Conservation (phyloP, 2,329 filamentous ascomycete genomes). For the Stachybotrys elegans region DNA sequence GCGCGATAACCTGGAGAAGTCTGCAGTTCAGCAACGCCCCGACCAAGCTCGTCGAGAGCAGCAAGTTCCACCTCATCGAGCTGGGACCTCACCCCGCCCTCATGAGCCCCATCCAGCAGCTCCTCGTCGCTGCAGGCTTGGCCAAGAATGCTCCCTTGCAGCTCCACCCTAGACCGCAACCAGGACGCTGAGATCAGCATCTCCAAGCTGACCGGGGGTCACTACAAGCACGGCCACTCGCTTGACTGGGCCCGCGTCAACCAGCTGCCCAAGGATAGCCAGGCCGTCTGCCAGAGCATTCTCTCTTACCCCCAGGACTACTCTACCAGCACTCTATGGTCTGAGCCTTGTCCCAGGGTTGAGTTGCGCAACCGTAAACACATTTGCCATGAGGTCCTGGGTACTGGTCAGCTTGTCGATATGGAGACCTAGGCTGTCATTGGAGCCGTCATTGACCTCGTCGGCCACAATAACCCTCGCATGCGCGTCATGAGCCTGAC, state of each 20-base stretch:
- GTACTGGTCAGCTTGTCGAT: constrained; percentile 1
- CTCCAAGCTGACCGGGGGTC: not conserved
- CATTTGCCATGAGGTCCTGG: constrained; percentile 14
- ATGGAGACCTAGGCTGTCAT: not conserved
- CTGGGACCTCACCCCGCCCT: constrained; percentile 16
- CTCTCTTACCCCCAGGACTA: not conserved
- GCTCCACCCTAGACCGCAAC: constrained; percentile 2
- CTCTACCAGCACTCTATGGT: constrained; percentile 1
- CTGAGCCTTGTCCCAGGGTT: not conserved
- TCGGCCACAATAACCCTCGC: constrained; percentile 5
- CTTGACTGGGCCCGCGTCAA: not conserved
- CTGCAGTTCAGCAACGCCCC: not conserved
- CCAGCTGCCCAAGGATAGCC: not conserved
- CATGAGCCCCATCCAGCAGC: constrained; percentile 13
- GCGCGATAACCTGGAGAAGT: not conserved
- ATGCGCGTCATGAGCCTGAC: not conserved
- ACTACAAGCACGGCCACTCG: not conserved
- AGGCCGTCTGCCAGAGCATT: not conserved
- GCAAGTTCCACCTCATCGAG: constrained; percentile 11
- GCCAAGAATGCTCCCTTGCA: constrained; percentile 3
- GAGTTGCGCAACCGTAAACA: constrained; percentile 7
- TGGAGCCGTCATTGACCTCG: constrained; percentile 1
- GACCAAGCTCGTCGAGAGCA: not conserved
- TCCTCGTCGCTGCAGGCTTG: not conserved
- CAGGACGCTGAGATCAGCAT: not conserved